phyloP scores from a whole-genome alignment of 1,284 basidiomycete genomes.

The Polyporus tsugae region DNA sequence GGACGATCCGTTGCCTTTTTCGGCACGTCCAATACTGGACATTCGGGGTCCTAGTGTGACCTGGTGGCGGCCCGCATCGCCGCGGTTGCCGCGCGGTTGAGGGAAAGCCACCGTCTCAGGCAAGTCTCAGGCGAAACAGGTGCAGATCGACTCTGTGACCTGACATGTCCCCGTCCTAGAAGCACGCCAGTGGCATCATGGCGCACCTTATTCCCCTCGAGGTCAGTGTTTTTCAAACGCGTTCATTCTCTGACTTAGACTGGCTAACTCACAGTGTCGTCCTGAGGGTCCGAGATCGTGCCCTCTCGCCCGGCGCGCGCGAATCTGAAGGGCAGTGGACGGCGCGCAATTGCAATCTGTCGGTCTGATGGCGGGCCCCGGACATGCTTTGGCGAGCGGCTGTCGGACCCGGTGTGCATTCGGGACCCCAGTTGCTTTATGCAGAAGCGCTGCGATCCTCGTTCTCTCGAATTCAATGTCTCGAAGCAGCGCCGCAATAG shows the following conservation, averaged over 20 bases:
- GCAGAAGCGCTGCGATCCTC: slow-evolving; percentile 24
- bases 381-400: slow-evolving; percentile 13
- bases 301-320: not conserved
- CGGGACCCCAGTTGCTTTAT: slow-evolving; percentile 20
- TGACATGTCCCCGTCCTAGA: not conserved
- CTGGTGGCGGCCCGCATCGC: not conserved
- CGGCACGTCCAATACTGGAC: not conserved
- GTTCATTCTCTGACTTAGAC: not conserved
- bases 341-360: slow-evolving; percentile 17
- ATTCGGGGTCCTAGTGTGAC: not conserved
- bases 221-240: not conserved
- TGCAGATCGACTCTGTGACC: no score
- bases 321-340: slow-evolving; percentile 2
- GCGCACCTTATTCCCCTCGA: not conserved
- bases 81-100: not conserved
- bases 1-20: not conserved
- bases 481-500: slow-evolving; percentile 26
- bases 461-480: slow-evolving; percentile 10
- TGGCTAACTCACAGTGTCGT: not conserved
- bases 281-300: slow-evolving; percentile 2
- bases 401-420: slow-evolving; percentile 10
- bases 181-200: not conserved
- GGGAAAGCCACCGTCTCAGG: not conserved
- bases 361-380: slow-evolving; percentile 29
- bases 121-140: no score